These are phyloP conservation scores for Firmiana major DNA, from an alignment of 345 rosid genomes.

Conservation along the genomic window DNA sequence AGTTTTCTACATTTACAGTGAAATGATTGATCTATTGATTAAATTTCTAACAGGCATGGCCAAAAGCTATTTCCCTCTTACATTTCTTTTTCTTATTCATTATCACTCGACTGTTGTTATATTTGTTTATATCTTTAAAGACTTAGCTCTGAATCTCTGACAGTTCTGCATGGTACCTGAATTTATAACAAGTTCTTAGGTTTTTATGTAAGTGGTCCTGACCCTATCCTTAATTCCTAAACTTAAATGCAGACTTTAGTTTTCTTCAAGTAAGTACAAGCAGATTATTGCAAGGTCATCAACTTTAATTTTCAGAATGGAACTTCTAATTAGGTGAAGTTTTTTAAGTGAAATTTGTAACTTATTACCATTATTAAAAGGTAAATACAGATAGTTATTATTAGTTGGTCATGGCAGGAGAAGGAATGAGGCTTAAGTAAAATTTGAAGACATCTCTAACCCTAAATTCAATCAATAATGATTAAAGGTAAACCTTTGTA, in stretches of 20 bases:
- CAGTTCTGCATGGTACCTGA: constrained; percentile 32
- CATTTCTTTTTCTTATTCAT: background rate
- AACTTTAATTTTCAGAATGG: background rate
- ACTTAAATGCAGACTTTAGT: constrained; percentile 11
- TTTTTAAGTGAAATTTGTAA: background rate
- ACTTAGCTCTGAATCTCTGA: constrained; percentile 30
- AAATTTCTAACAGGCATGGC: constrained; percentile 22
- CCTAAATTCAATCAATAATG: background rate
- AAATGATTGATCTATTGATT: constrained; percentile 52
- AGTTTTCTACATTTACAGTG: constrained; percentile 35
- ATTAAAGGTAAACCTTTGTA: constrained; percentile 16
- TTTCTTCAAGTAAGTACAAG: constrained; percentile 12
- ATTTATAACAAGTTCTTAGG: background rate
- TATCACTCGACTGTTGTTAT: background rate
- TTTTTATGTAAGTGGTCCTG: background rate
- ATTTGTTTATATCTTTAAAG: background rate
- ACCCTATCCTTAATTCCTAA: background rate
- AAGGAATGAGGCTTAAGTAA: too few species aligned
- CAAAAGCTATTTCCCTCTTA: constrained; percentile 24
- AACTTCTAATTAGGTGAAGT: background rate
- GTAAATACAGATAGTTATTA: too few species aligned
- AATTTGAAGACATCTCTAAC: background rate
- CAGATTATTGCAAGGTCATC: background rate
- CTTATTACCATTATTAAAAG: too few species aligned
- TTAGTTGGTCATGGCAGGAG: too few species aligned